phyloP scores from a whole-genome alignment of 2,329 filamentous ascomycete species.

The Onygenales sp. region DNA sequence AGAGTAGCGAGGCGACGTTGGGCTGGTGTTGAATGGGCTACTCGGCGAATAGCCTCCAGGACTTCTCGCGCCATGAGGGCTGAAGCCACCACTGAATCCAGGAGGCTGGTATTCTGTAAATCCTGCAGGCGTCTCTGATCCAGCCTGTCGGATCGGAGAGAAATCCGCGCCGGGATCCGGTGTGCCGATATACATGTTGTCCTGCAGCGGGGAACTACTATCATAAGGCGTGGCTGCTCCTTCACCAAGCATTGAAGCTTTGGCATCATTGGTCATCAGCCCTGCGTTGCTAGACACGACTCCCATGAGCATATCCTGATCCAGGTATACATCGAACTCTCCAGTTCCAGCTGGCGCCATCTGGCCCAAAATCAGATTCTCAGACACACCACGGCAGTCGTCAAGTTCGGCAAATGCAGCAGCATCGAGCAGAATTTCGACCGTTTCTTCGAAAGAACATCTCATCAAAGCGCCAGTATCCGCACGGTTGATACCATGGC shows the following conservation, averaged over 20 bases:
- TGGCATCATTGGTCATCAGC: conserved; percentile 70
- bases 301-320: conserved; percentile 91
- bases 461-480: conserved; percentile 98
- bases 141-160: conserved; percentile 66
- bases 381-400: conserved; percentile 94
- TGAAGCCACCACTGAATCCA: conserved; percentile 54
- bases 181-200: conserved; percentile 53
- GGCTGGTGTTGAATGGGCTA: conserved; percentile 66
- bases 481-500: conserved; percentile 95
- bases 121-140: conserved; percentile 48
- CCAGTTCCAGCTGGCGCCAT: conserved; percentile 95
- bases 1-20: conserved; percentile 59
- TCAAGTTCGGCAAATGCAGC: conserved; percentile 91
- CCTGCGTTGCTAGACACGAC: conserved; percentile 87
- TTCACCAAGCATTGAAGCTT: conserved; percentile 60
- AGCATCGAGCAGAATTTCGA: conserved; percentile 94
- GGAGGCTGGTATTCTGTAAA: conserved; percentile 59
- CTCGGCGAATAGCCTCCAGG: conserved; percentile 56
- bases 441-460: conserved; percentile 98
- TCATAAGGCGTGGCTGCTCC: conserved; percentile 95
- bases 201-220: conserved; percentile 52
- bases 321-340: conserved; percentile 86
- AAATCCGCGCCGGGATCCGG: conserved; percentile 52
- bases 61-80: conserved; percentile 59
- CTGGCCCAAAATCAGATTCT: conserved; percentile 97